phyloP scores from a whole-genome alignment of 441 rosid species.

The Cnidoscolus chayamansa region DNA sequence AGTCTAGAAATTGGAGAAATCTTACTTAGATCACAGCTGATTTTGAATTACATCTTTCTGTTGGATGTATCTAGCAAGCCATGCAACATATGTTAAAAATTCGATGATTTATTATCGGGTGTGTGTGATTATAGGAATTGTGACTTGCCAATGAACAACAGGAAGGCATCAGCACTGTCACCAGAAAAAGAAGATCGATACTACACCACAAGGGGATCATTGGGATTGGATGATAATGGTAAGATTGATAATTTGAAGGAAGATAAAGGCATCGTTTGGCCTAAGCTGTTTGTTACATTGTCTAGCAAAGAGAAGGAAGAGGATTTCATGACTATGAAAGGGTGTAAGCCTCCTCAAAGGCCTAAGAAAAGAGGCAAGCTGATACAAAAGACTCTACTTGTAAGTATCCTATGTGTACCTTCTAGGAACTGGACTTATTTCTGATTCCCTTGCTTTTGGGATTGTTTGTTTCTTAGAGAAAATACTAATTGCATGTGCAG shows the following conservation, averaged over 20 bases:
- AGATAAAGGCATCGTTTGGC: constrained; percentile 61
- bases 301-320: constrained; percentile 93
- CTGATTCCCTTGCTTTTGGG: too few species aligned
- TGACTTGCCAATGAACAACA: constrained; percentile 40
- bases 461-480: too few species aligned
- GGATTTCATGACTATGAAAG: constrained; percentile 92
- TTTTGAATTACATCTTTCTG: too few species aligned
- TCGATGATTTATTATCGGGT: constrained; percentile 7
- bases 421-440: neutral
- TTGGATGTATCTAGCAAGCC: too few species aligned
- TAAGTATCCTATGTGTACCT: constrained; percentile 28
- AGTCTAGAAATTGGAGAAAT: neutral
- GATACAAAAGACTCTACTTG: constrained; percentile 75
- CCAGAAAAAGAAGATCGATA: constrained; percentile 79
- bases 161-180: constrained; percentile 45
- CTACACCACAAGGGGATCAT: constrained; percentile 71
- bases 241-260: constrained; percentile 57
- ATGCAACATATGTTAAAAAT: neutral
- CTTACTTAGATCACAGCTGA: neutral
- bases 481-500: constrained; percentile 30
- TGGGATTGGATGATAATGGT: constrained; percentile 61
- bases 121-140: constrained; percentile 35
- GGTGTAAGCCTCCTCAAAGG: constrained; percentile 84
- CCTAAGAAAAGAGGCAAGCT: constrained; percentile 84
- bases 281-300: constrained; percentile 56